Evolutionary conservation across 495 filamentous ascomycete genomes (phyloP), one percentile per base, ranked within the genome.

Genomic region (Glonium stellatum): DNA sequence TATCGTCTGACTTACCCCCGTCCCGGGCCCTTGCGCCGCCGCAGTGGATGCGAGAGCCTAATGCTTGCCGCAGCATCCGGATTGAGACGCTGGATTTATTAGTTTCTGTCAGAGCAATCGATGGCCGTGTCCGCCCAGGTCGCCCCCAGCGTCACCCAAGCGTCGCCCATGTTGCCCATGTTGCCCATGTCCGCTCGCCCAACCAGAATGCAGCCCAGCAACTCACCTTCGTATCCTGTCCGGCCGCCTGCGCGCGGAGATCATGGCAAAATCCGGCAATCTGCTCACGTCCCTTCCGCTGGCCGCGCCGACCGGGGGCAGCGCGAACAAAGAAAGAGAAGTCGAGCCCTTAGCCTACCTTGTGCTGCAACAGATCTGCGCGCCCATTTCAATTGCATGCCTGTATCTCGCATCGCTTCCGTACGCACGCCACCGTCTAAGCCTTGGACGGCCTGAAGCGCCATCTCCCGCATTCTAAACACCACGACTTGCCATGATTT

Each of bases 341-440:
- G 18, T 51, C 48, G 21, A 23, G 21, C 48, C 13, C 18, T 15
- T 51, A 22, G 39, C 2, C 13, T 6, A 4, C 1, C 12, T n/a
- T 62, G 64, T 62, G 53, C 56, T 62, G 59, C 57, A 58, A 60
- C 55, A 57, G 61, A 67, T 67, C 65, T 63, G 47, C 65, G 39
- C 53, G 15, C 55, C 58, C 58, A 48, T 48, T 15, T 22, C 18
- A 22, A 19, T 46, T 36, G 37, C 63, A 60, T 63, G 61, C 57
- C 51, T 60, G 54, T 56, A 64, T 63, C 65, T 57, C 61, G 65
- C 65, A 67, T 67, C 55, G 63, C 63, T 62, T 66, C 63, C 59
- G 63, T 55, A 58, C 41, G 59, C 59, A 34, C 60, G 60, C 62
- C 64, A 56, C 51, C 36, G 41, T 44, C 57, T 22, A 37, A 37